Evolutionary conservation across 805 yeast genomes (phyloP).

Genomic region (Ogataea naganishii): DNA sequence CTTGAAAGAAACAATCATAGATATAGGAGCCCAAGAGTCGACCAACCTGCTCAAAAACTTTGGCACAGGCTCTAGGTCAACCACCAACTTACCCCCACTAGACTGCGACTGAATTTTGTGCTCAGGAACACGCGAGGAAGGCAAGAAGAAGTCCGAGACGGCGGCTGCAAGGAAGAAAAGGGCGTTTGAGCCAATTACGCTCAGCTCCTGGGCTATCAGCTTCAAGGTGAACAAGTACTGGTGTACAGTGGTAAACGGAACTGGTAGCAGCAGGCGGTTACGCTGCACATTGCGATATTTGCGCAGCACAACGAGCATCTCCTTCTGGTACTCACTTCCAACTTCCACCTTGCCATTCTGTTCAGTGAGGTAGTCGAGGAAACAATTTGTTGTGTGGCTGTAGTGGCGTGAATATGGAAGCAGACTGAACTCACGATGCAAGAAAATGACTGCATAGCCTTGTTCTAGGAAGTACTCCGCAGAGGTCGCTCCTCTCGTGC

Average conservation of each 20-base stretch:
- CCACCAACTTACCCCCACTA: slow-evolving; percentile 61
- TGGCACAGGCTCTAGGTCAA: slow-evolving; percentile 92
- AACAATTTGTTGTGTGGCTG: slow-evolving; percentile 75
- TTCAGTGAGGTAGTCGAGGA: slow-evolving; percentile 71
- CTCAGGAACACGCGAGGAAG: slow-evolving; percentile 75
- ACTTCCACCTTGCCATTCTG: slow-evolving; percentile 50
- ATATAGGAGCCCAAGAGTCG: slow-evolving; percentile 89
- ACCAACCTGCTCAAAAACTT: slow-evolving; percentile 83
- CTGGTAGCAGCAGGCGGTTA: slow-evolving; percentile 45
- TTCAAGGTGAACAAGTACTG: slow-evolving; percentile 85
- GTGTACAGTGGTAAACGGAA: slow-evolving; percentile 93
- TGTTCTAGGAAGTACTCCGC: slow-evolving; percentile 83
- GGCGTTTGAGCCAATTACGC: slow-evolving; percentile 45
- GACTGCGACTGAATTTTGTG: slow-evolving; percentile 87
- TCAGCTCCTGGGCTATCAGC: slow-evolving; percentile 51
- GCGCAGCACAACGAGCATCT: slow-evolving; percentile 51
- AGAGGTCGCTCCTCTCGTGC: slow-evolving; percentile 94
- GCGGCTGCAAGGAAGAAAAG: slow-evolving; percentile 93
- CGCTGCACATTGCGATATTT: slow-evolving; percentile 45
- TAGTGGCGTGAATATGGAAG: slow-evolving; percentile 90
- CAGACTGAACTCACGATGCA: slow-evolving; percentile 87
- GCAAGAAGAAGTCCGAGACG: slow-evolving; percentile 92
- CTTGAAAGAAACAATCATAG: slow-evolving; percentile 91
- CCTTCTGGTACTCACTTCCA: slow-evolving; percentile 46
- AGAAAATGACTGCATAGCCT: slow-evolving; percentile 87